Evolutionary conservation across 768 basidiomycete species (phyloP).

Genomic region (Hypholoma sublateritium): DNA sequence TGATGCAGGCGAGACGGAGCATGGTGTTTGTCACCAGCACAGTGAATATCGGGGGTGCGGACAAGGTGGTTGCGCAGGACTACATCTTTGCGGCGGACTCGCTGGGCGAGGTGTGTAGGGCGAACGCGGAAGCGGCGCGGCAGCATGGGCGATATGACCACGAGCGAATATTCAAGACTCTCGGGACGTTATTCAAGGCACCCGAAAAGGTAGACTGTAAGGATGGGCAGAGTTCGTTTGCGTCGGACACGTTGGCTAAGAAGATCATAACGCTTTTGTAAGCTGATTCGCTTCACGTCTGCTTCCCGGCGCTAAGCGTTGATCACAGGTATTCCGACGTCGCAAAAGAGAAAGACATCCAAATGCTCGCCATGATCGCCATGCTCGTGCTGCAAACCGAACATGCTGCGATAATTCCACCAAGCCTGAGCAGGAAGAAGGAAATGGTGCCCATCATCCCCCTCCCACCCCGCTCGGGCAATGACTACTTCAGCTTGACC

Average conservation of each 20-base stretch:
- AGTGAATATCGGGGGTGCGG: constrained; percentile 47
- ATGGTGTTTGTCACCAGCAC: constrained; percentile 58
- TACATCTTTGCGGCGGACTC: constrained; percentile 53
- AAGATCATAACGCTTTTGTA: constrained; percentile 49
- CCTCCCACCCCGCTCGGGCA: constrained; percentile 15
- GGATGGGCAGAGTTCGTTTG: constrained; percentile 15
- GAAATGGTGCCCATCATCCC: constrained; percentile 3
- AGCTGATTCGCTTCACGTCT: constrained; percentile 19
- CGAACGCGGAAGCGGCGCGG: constrained; percentile 62
- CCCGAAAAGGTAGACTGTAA: constrained; percentile 17
- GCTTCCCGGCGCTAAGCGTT: constrained; percentile 1
- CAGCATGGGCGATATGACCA: constrained; percentile 64
- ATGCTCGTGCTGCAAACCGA: constrained; percentile 60
- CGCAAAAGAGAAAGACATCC: constrained; percentile 60
- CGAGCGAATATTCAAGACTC: constrained; percentile 61
- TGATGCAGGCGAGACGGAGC: constrained; percentile 50
- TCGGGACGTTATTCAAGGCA: constrained; percentile 47
- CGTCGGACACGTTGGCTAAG: constrained; percentile 32
- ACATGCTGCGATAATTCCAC: constrained; percentile 17
- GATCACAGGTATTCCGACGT: constrained; percentile 38
- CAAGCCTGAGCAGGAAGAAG: constrained; percentile 11
- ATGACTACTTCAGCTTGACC: constrained; percentile 62
- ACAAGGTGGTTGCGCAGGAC: constrained; percentile 56
- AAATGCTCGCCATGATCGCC: constrained; percentile 80
- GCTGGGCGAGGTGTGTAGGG: constrained; percentile 49